These are phyloP conservation scores for Aspergillus haitiensis DNA, from an alignment of 495 filamentous ascomycete genomes.

Conservation along the genomic window DNA sequence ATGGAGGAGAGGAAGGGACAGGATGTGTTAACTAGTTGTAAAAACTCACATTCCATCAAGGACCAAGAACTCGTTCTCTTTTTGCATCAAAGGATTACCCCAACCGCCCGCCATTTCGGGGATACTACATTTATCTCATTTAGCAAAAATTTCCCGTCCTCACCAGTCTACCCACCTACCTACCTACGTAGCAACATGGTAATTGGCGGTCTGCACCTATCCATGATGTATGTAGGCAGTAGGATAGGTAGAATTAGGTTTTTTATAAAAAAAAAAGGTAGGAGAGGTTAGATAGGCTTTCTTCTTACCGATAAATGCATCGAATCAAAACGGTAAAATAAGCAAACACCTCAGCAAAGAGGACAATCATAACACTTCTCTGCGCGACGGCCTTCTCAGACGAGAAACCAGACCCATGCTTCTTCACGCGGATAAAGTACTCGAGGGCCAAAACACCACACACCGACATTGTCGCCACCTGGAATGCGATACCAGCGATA, in stretches of 20 bases:
- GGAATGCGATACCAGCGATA: conserved; percentile 69
- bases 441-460: conserved; percentile 55
- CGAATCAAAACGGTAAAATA: conserved; percentile 62
- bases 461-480: conserved; percentile 61
- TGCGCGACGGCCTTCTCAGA: conserved; percentile 25
- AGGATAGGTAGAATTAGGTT: neutral
- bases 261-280: neutral
- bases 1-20: neutral
- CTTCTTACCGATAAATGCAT: conserved; percentile 62
- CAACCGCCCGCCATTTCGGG: conserved; percentile 63
- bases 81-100: conserved; percentile 66
- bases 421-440: conserved; percentile 49
- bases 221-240: too few relatives aligned
- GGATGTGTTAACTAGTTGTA: neutral
- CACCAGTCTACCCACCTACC: neutral
- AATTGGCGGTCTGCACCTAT: too few relatives aligned
- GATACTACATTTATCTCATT: conserved; percentile 17
- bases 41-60: conserved; percentile 57
- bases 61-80: conserved; percentile 61
- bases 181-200: too few relatives aligned
- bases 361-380: conserved; percentile 52
- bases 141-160: too few relatives aligned
- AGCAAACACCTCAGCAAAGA: conserved; percentile 52
- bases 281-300: too few relatives aligned
- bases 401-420: conserved; percentile 32